Evolutionary conservation across 768 basidiomycete genomes (phyloP), one percentile per base, ranked within the genome.

Genomic region (Auriscalpium microsporum): DNA sequence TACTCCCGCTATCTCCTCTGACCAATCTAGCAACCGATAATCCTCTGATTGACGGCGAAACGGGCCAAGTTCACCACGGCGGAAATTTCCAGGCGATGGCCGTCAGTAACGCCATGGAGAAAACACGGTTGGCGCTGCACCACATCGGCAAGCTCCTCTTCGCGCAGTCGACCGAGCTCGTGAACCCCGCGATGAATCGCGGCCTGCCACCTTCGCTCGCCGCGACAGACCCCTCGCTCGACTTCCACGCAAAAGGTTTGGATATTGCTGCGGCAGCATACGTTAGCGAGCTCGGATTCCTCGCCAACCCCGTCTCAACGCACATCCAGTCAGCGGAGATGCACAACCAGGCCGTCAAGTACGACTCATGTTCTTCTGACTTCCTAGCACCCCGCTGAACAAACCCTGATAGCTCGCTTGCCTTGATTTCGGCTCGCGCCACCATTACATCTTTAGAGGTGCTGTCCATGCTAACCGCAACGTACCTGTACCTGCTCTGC

Each of bases 321-420:
- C 85, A 87, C 61, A 82, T 90, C 49, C 89, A 93, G 63, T 86
- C 85, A 2, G 90, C 90, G 1, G 90, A 94, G 71, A 90, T 92
- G 87, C 88, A 91, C 65, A 94, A 94, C 62, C 91, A 94, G 68
- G 87, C 91, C 45, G 80, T 94, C 69, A 94, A 94, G 87, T 90
- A 59, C 57, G 86, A 73, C 44, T 46, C 23, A 5, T 10, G 3
- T 42, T 37, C 33, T 19, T 14, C 10, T 50, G n/a, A 45, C 28
- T 28, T 35, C 8, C 45, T 5, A 28, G 40, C 7, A 9, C 16
- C 36, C 17, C 59, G 10, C 56, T 66, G 17, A 65, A 58, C 45
- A 51, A 60, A 45, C 44, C 59, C 37, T 51, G 53, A 34, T 61
- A 90, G 87, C 68, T 92, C 90, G 6, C 75, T 94, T 53, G 91